Conservation (phyloP, 441 rosid species). For the Gossypium laxum region DNA sequence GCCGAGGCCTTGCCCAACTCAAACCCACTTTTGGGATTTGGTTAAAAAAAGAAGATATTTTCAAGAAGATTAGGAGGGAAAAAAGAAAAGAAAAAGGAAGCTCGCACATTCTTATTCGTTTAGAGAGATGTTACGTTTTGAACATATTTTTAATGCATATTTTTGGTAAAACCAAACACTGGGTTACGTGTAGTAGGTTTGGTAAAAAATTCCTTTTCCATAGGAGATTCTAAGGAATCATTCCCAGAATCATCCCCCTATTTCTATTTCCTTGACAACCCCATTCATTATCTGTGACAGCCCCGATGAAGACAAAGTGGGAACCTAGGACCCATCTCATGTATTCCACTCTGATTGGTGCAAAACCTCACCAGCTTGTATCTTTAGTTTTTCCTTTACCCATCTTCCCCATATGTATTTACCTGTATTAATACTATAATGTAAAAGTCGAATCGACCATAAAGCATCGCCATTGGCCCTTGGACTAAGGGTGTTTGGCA, state of each 20-base stretch:
- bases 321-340: too few relatives aligned
- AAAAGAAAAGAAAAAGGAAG: background rate
- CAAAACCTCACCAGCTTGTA: background rate
- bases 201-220: background rate
- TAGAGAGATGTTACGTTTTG: background rate
- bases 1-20: too few relatives aligned
- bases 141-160: background rate
- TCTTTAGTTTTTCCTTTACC: background rate
- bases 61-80: background rate
- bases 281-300: too few relatives aligned
- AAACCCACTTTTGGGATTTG: background rate
- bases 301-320: too few relatives aligned
- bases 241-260: too few relatives aligned
- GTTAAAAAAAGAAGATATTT: background rate
- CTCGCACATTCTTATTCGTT: background rate
- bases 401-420: background rate
- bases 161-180: background rate
- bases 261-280: too few relatives aligned
- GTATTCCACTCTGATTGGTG: too few relatives aligned
- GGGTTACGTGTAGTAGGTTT: background rate
- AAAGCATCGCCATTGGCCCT: background rate
- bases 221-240: conserved; percentile 27
- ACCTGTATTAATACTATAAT: background rate
- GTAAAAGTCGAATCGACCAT: background rate
- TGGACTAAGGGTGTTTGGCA: conserved; percentile 1